A percentile compares a stretch with the other conserved stretches of the same genome.
Conservation (phyloP, 2,329 filamentous ascomycete species). For the Aspergillus ochraceoroseus region DNA sequence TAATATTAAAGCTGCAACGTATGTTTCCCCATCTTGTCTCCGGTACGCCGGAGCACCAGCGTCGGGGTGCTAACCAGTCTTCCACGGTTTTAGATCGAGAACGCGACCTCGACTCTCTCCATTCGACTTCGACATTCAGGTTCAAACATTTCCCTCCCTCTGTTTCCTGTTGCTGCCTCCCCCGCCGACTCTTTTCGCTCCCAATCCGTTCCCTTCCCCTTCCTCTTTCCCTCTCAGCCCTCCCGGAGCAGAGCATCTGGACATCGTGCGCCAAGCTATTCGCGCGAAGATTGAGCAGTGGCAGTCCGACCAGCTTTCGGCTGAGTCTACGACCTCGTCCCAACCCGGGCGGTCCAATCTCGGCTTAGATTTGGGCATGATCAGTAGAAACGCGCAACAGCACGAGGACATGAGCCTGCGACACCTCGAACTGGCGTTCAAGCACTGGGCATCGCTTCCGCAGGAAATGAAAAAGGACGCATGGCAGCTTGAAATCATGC, state of each 20-base stretch:
- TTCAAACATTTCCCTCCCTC: conserved; percentile 79
- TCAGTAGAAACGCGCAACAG: conserved; percentile 49
- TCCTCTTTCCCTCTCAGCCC: conserved; percentile 77
- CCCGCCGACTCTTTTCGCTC: conserved; percentile 76
- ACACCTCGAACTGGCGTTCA: conserved; percentile 72
- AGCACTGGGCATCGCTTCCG: conserved; percentile 67
- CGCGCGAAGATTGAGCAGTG: conserved; percentile 62
- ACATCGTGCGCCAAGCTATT: conserved; percentile 65
- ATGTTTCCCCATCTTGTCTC: conserved; percentile 32
- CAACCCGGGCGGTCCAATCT: conserved; percentile 37
- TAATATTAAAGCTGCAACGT: conserved; percentile 79
- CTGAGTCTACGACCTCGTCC: conserved; percentile 39
- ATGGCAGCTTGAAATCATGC: conserved; percentile 47
- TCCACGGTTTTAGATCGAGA: conserved; percentile 36
- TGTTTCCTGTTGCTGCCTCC: conserved; percentile 75
- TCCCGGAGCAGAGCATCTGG: conserved; percentile 67
- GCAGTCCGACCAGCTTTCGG: conserved; percentile 48
- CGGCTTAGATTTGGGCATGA: conserved; percentile 34
- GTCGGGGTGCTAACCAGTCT: conserved; percentile 6
- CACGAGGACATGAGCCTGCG: conserved; percentile 66
- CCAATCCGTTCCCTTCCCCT: conserved; percentile 69
- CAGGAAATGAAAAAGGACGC: conserved; percentile 47
- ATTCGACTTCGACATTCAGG: conserved; percentile 77
- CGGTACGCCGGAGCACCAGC: too few relatives aligned
- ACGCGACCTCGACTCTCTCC: conserved; percentile 44